Evolutionary conservation across 208 protist genomes (phyloP).

Genomic region (Crithidia thermophila): DNA sequence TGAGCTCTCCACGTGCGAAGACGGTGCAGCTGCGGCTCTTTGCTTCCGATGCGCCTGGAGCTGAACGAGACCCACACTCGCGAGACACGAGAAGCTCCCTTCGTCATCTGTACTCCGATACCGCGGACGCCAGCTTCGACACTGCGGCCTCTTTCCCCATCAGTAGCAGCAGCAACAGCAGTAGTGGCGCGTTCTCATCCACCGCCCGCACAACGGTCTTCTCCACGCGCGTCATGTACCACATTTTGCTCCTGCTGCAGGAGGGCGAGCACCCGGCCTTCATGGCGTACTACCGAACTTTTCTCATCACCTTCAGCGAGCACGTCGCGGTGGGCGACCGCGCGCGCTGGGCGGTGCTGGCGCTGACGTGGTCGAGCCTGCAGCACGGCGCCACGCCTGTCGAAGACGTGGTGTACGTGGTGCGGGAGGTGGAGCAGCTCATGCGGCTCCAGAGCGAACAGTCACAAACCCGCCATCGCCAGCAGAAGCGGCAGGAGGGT

Average conservation of each 20-base stretch:
- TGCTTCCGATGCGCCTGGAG: neutral
- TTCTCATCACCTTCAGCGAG: constrained; percentile 32
- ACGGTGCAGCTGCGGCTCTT: constrained; percentile 10
- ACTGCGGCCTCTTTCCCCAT: no score
- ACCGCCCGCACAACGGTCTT: constrained; percentile 21
- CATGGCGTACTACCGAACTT: constrained; percentile 66
- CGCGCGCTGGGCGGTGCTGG: constrained; percentile 45
- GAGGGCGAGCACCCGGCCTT: constrained; percentile 67
- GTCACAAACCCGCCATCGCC: neutral
- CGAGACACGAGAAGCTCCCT: no score
- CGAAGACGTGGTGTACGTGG: constrained; percentile 44
- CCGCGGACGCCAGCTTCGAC: no score
- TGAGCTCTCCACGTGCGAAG: no score
- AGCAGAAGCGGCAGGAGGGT: neutral
- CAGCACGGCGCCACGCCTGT: constrained; percentile 16
- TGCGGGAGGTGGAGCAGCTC: constrained; percentile 44
- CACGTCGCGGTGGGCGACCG: constrained; percentile 35
- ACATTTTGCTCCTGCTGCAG: constrained; percentile 70
- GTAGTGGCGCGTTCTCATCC: neutral
- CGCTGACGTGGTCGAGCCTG: constrained; percentile 38
- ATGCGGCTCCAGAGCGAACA: constrained; percentile 16
- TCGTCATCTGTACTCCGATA: no score
- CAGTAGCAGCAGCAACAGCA: no score
- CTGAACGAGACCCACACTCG: no score
- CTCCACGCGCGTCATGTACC: constrained; percentile 59